Percentiles rank a stretch among this genome's conserved stretches.
These are phyloP conservation scores for Rhizomucor miehei DNA, from an alignment of 371 early-diverging fungal species.

Conservation along the genomic window DNA sequence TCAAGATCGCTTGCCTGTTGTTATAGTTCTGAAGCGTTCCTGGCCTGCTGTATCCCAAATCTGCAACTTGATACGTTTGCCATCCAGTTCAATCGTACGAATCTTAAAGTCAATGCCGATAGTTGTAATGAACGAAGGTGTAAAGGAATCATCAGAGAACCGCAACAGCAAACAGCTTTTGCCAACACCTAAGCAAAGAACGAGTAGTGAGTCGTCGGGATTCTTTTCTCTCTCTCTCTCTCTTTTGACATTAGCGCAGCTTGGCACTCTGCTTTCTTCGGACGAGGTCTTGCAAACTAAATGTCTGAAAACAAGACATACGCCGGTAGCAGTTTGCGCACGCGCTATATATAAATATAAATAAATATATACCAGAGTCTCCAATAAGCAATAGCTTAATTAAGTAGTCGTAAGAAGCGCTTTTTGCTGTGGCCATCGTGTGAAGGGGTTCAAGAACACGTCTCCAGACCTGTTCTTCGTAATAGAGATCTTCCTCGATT, in stretches of 20 bases:
- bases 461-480: too few relatives aligned
- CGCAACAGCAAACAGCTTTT: conserved; percentile 97
- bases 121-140: conserved; percentile 96
- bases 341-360: too few relatives aligned
- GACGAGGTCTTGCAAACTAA: too few relatives aligned
- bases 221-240: too few relatives aligned
- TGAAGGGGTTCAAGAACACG: too few relatives aligned
- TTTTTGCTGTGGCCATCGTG: conserved; percentile 76
- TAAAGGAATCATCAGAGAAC: conserved; percentile 98
- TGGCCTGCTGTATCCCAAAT: conserved; percentile 99
- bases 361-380: conserved; percentile 82
- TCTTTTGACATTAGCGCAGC: too few relatives aligned
- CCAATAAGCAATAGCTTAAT: conserved; percentile 99
- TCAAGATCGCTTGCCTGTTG: conserved; percentile 62
- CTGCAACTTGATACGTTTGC: conserved; percentile 98
- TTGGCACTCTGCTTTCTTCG: too few relatives aligned
- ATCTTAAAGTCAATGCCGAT: conserved; percentile 99
- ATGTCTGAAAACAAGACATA: too few relatives aligned
- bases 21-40: conserved; percentile 99
- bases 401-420: conserved; percentile 93
- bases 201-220: too few relatives aligned
- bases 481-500: too few relatives aligned
- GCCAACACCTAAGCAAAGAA: conserved; percentile 75
- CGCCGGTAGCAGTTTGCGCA: too few relatives aligned
- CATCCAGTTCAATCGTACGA: conserved; percentile 97